These are phyloP conservation scores for Monilinia vaccinii-corymbosi DNA, from an alignment of 2,329 filamentous ascomycete species.

Conservation along the genomic window DNA sequence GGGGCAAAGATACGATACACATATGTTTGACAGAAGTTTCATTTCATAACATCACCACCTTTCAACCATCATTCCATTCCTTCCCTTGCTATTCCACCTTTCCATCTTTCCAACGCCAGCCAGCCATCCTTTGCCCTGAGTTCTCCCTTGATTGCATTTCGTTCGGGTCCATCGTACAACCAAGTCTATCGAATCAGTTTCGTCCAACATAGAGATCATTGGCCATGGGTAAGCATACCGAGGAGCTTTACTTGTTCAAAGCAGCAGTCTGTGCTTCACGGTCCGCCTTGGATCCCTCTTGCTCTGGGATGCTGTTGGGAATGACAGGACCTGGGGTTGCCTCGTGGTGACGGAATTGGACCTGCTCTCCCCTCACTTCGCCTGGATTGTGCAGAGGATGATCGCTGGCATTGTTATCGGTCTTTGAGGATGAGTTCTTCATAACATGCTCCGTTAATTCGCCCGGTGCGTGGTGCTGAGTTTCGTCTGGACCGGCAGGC, in stretches of 20 bases:
- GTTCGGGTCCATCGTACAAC: not conserved
- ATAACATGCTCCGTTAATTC: slow-evolving; percentile 31
- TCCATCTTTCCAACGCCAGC: not conserved
- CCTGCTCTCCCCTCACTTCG: slow-evolving; percentile 36
- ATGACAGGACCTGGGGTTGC: slow-evolving; percentile 51
- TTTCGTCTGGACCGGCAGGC: slow-evolving; percentile 32
- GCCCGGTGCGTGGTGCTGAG: slow-evolving; percentile 27
- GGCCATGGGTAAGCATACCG: slow-evolving; percentile 16
- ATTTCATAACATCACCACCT: not conserved
- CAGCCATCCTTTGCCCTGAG: not conserved
- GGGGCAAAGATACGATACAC: too few species aligned
- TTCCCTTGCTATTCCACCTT: not conserved
- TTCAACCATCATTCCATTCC: not conserved
- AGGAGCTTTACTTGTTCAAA: slow-evolving; percentile 15
- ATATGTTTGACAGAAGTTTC: not conserved
- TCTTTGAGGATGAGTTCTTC: slow-evolving; percentile 30
- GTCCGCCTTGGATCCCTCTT: slow-evolving; percentile 61
- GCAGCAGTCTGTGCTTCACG: slow-evolving; percentile 37
- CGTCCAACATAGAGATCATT: not conserved
- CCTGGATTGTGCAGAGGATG: slow-evolving; percentile 31
- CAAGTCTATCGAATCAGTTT: slow-evolving; percentile 1
- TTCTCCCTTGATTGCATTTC: not conserved
- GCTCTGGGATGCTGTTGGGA: slow-evolving; percentile 42
- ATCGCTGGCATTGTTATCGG: slow-evolving; percentile 30
- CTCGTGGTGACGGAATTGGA: slow-evolving; percentile 41